phyloP scores from a whole-genome alignment of 768 basidiomycete species.

The Pleurotus salmoneostramineus region DNA sequence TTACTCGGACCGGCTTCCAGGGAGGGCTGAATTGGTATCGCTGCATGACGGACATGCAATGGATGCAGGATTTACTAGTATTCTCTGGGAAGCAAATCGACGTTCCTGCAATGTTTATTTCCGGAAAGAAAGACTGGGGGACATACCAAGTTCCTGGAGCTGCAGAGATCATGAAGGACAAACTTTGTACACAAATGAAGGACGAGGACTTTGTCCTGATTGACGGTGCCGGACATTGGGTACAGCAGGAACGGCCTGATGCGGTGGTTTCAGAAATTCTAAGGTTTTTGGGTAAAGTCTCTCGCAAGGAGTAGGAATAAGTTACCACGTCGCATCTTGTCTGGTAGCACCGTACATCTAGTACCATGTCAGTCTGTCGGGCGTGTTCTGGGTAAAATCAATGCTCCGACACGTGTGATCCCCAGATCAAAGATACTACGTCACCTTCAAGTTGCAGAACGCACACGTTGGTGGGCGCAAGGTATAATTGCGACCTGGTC shows the following conservation, averaged over 20 bases:
- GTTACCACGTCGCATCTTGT: no score
- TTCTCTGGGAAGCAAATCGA: slow-evolving; percentile 43
- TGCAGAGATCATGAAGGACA: slow-evolving; percentile 38
- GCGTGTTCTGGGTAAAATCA: no score
- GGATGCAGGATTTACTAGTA: slow-evolving; percentile 35
- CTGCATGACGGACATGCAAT: slow-evolving; percentile 27
- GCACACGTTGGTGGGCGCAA: no score
- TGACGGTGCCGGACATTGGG: slow-evolving; percentile 61
- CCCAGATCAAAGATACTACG: no score
- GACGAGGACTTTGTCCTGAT: slow-evolving; percentile 48
- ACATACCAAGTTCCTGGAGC: slow-evolving; percentile 10
- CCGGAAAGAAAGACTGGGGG: slow-evolving; percentile 29
- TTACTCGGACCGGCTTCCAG: slow-evolving; percentile 52
- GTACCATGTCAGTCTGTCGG: no score
- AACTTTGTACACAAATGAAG: slow-evolving; percentile 29
- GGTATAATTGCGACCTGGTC: no score
- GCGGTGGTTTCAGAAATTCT: slow-evolving; percentile 1
- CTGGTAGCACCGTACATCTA: no score
- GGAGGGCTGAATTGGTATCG: slow-evolving; percentile 62
- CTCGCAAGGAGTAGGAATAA: no score
- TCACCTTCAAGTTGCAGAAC: no score
- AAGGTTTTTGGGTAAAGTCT: slow-evolving; percentile 4
- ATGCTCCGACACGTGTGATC: no score
- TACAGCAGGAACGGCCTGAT: slow-evolving; percentile 46
- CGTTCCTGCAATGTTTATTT: slow-evolving; percentile 54